Conservation (phyloP, 495 filamentous ascomycete species). For the Copromyces sp. region DNA sequence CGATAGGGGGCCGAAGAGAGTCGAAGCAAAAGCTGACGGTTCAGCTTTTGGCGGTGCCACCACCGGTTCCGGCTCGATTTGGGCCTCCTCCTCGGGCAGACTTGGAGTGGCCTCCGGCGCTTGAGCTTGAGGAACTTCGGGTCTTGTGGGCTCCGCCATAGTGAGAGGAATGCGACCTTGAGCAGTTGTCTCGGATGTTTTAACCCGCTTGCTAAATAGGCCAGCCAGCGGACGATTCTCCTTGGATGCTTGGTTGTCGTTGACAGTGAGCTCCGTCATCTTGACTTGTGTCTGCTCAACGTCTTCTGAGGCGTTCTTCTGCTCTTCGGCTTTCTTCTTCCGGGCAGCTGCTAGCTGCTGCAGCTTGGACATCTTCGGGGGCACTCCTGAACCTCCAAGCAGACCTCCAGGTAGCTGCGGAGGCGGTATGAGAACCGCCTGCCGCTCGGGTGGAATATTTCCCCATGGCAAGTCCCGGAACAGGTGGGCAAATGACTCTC, state of each 20-base stretch:
- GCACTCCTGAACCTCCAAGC: conserved; percentile 58
- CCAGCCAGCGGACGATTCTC: conserved; percentile 14
- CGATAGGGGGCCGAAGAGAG: conserved; percentile 46
- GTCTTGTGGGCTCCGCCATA: conserved; percentile 6
- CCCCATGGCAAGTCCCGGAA: conserved; percentile 86
- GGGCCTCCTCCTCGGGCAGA: background rate
- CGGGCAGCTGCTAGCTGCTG: conserved; percentile 81
- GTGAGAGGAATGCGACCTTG: conserved; percentile 12
- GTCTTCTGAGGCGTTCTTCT: conserved; percentile 31
- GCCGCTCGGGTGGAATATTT: conserved; percentile 58
- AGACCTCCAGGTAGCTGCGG: conserved; percentile 52
- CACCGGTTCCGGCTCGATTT: background rate
- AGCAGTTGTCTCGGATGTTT: conserved; percentile 15
- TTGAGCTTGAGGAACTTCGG: background rate
- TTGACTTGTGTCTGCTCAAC: conserved; percentile 20
- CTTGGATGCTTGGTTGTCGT: conserved; percentile 6
- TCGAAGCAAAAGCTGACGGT: conserved; percentile 61
- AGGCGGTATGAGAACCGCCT: conserved; percentile 57
- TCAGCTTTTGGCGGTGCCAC: conserved; percentile 4
- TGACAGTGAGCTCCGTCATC: conserved; percentile 18
- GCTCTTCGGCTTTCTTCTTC: conserved; percentile 69
- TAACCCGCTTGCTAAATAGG: conserved; percentile 21
- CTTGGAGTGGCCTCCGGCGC: background rate
- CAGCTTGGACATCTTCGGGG: conserved; percentile 78
- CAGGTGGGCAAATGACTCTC: conserved; percentile 31